Conservation (phyloP, 805 yeast genomes). For the Candida jianshihensis region DNA sequence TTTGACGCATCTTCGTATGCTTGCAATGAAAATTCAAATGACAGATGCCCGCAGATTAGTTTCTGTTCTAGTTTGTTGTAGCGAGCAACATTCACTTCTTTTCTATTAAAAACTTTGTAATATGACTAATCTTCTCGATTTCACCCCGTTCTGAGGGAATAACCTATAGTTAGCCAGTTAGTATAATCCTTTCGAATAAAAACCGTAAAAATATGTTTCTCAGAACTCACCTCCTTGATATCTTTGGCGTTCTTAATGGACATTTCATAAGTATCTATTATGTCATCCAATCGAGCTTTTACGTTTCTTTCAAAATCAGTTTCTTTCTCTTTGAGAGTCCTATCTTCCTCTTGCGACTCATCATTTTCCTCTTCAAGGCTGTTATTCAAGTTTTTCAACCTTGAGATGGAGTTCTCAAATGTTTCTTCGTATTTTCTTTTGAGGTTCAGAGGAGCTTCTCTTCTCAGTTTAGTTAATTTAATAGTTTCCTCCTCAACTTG, state of each 20-base stretch:
- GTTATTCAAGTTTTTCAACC: constrained; percentile 23
- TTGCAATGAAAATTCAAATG: no score
- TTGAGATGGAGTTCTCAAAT: constrained; percentile 24
- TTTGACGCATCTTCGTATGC: no score
- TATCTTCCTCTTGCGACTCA: constrained; percentile 3
- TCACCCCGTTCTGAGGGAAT: constrained; percentile 23
- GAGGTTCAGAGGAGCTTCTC: constrained; percentile 41
- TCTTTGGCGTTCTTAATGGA: constrained; percentile 11
- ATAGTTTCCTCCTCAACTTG: constrained; percentile 59
- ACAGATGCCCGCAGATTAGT: no score
- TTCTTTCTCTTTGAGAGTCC: constrained; percentile 2
- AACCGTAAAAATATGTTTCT: neutral
- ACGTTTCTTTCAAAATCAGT: constrained; percentile 7
- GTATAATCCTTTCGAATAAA: constrained; percentile 4
- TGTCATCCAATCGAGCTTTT: neutral
- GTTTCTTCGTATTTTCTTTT: constrained; percentile 30
- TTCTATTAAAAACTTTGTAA: constrained; percentile 18
- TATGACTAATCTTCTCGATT: constrained; percentile 22
- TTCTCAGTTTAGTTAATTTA: constrained; percentile 47
- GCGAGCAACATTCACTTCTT: constrained; percentile 4
- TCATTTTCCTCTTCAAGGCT: constrained; percentile 3
- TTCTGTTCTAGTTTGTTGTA: no score
- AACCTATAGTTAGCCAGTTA: constrained; percentile 9
- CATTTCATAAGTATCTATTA: constrained; percentile 12
- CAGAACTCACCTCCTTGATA: constrained; percentile 14